A percentile compares a stretch with the other conserved stretches of the same genome.
phyloP scores from a whole-genome alignment of 768 basidiomycete genomes.

The Psilocybe azurescens region DNA sequence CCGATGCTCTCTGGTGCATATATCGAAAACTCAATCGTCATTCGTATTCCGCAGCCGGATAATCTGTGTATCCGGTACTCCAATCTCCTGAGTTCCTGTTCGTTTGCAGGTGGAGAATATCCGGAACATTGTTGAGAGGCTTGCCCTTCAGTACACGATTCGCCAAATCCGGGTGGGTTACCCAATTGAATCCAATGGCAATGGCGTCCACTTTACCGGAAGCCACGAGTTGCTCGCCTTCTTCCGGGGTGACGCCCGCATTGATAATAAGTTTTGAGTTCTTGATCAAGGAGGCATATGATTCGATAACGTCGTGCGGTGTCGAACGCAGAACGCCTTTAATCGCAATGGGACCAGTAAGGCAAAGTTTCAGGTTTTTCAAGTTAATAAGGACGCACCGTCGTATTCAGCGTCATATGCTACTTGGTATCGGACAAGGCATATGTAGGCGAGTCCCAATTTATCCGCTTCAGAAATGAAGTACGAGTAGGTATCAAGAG shows the following conservation, averaged over 20 bases:
- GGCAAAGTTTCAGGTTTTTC: background rate
- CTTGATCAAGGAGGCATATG: conserved; percentile 41
- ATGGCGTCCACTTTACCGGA: conserved; percentile 41
- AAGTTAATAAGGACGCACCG: conserved; percentile 25
- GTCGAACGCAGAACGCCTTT: conserved; percentile 41
- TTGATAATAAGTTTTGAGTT: conserved; percentile 45
- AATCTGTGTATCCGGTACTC: conserved; percentile 21
- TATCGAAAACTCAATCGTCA: background rate
- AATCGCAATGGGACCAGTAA: background rate
- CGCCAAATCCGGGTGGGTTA: conserved; percentile 48
- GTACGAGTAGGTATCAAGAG: background rate
- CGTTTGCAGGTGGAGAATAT: conserved; percentile 1
- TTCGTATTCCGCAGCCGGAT: conserved; percentile 8
- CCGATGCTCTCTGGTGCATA: too few relatives aligned
- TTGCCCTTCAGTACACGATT: conserved; percentile 40
- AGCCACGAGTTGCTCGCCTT: conserved; percentile 40
- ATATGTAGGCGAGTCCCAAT: conserved; percentile 21
- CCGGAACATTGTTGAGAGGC: conserved; percentile 34
- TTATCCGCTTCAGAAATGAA: conserved; percentile 10
- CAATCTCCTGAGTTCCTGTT: conserved; percentile 32
- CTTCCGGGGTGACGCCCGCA: conserved; percentile 38
- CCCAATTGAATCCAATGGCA: conserved; percentile 42
- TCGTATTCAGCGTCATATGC: conserved; percentile 31
- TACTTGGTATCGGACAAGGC: conserved; percentile 32
- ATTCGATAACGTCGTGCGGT: conserved; percentile 42